A percentile compares a stretch with the other conserved stretches of the same genome.
These are phyloP conservation scores for Colletotrichum noveboracense DNA, from an alignment of 2,329 filamentous ascomycete genomes.

Conservation along the genomic window DNA sequence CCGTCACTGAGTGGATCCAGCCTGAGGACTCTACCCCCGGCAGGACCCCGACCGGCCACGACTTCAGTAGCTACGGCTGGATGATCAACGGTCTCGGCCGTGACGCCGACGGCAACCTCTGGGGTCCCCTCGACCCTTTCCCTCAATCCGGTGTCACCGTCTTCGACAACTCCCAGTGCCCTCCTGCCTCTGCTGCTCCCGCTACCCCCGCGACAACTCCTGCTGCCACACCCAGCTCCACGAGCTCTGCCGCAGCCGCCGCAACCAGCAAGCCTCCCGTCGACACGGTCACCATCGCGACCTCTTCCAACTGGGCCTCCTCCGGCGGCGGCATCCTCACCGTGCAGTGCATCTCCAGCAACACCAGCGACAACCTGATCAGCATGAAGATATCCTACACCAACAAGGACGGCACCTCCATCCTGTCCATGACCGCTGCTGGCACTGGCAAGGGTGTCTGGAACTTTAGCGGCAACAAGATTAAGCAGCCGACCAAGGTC, in stretches of 20 bases:
- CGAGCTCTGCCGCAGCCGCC: background rate
- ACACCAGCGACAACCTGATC: conserved; percentile 20
- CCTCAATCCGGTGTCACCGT: conserved; percentile 21
- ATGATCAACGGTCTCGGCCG: conserved; percentile 33
- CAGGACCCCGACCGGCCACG: conserved; percentile 30
- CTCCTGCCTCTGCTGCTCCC: background rate
- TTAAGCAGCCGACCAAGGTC: conserved; percentile 20
- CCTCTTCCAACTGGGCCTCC: conserved; percentile 17
- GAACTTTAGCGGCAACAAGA: conserved; percentile 17
- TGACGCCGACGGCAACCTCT: conserved; percentile 33
- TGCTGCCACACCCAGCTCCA: background rate
- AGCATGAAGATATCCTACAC: conserved; percentile 27
- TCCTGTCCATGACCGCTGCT: conserved; percentile 2
- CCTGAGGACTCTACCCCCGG: conserved; percentile 45
- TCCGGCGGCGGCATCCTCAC: conserved; percentile 23
- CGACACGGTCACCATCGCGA: conserved; percentile 14
- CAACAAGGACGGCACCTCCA: conserved; percentile 23
- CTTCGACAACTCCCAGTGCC: conserved; percentile 19
- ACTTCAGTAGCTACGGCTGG: conserved; percentile 38
- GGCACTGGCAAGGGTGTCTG: background rate
- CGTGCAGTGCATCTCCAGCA: conserved; percentile 15
- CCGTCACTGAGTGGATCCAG: conserved; percentile 48
- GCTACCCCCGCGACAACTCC: background rate
- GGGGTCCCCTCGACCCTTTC: conserved; percentile 41
- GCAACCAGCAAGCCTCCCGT: background rate